These are phyloP conservation scores for Phaeosphaeria sp. DNA, from an alignment of 2,329 filamentous ascomycete genomes.

Conservation along the genomic window DNA sequence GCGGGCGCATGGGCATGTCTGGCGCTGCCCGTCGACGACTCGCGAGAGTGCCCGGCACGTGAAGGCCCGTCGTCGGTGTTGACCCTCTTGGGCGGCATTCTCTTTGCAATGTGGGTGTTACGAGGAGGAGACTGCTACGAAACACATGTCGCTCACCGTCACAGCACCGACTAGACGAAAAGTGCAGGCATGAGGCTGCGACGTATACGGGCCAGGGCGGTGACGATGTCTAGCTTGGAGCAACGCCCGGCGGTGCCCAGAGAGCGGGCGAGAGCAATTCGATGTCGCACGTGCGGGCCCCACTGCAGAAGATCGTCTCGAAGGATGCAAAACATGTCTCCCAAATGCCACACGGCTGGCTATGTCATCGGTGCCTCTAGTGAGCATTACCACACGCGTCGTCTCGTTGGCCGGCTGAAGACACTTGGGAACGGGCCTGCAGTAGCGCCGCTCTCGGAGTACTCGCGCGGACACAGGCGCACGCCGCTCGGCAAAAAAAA, in stretches of 20 bases:
- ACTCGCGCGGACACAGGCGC: not conserved
- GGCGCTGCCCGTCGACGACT: constrained; percentile 39
- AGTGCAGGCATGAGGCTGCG: constrained; percentile 2
- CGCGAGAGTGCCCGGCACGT: constrained; percentile 36
- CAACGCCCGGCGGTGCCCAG: not conserved
- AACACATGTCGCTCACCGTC: constrained; percentile 25
- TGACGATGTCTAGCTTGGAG: constrained; percentile 19
- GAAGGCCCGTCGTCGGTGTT: constrained; percentile 26
- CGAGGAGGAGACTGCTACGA: constrained; percentile 6
- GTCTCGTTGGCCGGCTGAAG: constrained; percentile 7
- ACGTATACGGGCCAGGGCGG: constrained; percentile 9
- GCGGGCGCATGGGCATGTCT: constrained; percentile 43
- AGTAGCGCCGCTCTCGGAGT: constrained; percentile 34
- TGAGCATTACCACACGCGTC: not conserved
- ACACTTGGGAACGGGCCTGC: constrained; percentile 15
- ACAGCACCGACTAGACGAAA: constrained; percentile 2
- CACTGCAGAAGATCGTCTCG: constrained; percentile 5
- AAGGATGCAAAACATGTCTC: constrained; percentile 3
- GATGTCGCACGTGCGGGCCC: constrained; percentile 32
- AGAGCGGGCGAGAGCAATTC: constrained; percentile 17
- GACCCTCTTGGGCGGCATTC: constrained; percentile 34
- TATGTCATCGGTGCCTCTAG: constrained; percentile 2
- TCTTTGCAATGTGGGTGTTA: constrained; percentile 13
- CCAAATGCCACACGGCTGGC: not conserved
- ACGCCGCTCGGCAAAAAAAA: constrained; percentile 26